Evolutionary conservation across 768 basidiomycete species (phyloP).

Genomic region (Hericium erinaceus): DNA sequence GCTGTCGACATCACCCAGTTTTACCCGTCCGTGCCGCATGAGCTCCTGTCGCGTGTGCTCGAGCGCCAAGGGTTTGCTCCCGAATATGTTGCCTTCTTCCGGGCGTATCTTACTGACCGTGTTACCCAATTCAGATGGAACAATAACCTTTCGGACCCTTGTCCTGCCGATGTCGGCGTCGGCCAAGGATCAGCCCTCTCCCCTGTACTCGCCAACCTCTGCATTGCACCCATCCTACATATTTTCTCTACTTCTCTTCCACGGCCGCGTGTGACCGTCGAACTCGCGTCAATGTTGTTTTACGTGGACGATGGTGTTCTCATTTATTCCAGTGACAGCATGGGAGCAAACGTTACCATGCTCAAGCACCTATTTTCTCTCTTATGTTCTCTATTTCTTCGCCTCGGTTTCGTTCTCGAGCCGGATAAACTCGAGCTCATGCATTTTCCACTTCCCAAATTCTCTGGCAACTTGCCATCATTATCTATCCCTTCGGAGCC

Average conservation of each 20-base stretch:
- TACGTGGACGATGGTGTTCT: background rate
- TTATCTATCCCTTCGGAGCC: background rate
- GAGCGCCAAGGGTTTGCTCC: conserved; percentile 6
- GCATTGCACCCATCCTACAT: background rate
- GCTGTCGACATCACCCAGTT: conserved; percentile 14
- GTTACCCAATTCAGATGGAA: conserved; percentile 7
- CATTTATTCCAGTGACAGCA: background rate
- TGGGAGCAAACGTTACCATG: background rate
- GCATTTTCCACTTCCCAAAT: background rate
- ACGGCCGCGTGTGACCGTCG: background rate
- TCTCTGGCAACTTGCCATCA: background rate
- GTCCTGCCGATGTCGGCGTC: conserved; percentile 1
- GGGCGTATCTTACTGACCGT: conserved; percentile 5
- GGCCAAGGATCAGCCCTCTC: conserved; percentile 6
- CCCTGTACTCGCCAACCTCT: background rate
- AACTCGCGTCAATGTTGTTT: background rate
- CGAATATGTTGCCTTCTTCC: conserved; percentile 2
- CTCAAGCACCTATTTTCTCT: background rate
- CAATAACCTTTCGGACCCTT: background rate
- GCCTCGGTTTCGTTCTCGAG: background rate
- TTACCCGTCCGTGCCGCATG: conserved; percentile 15
- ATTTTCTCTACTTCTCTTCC: background rate
- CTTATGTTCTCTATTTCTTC: background rate
- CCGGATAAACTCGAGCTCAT: background rate
- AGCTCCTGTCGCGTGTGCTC: conserved; percentile 1